Evolutionary conservation across 805 yeast species (phyloP).

Genomic region (Ogataea wickerhamii): DNA sequence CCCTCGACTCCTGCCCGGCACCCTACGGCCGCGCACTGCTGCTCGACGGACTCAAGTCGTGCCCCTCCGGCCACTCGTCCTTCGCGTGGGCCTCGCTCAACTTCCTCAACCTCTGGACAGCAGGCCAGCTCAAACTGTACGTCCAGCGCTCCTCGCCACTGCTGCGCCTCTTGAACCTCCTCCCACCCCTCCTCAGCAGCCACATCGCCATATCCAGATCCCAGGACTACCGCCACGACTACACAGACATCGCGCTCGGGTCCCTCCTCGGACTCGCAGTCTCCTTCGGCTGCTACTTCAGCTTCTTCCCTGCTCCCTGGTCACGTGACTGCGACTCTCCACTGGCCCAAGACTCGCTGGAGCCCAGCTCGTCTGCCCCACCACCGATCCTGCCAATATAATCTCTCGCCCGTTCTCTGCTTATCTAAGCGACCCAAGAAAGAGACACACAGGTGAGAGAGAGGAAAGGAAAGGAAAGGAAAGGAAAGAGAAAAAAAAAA

Average conservation of each 20-base stretch:
- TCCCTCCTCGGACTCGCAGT: conserved; percentile 54
- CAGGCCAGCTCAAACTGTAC: conserved; percentile 51
- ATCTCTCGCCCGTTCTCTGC: not conserved
- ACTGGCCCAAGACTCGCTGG: too few species aligned
- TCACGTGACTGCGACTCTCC: conserved; percentile 8
- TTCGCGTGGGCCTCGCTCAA: conserved; percentile 65
- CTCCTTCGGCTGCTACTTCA: conserved; percentile 35
- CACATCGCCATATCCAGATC: conserved; percentile 78
- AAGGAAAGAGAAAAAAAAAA: not conserved
- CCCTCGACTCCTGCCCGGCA: conserved; percentile 28
- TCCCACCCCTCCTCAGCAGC: conserved; percentile 61
- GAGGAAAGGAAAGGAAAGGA: not conserved
- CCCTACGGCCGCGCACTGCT: conserved; percentile 33
- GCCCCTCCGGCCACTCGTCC: conserved; percentile 79
- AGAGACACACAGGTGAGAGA: not conserved
- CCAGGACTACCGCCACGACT: conserved; percentile 89
- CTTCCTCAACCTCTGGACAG: conserved; percentile 56
- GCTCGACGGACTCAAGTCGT: conserved; percentile 69
- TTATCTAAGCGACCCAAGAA: not conserved
- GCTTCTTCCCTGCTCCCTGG: conserved; percentile 18
- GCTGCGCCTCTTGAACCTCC: conserved; percentile 17
- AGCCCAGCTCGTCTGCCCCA: not conserved
- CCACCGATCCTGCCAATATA: not conserved
- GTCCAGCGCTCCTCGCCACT: conserved; percentile 2
- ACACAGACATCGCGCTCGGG: conserved; percentile 74